Conservation (phyloP, 495 filamentous ascomycete genomes). For the Chaetomium fimeti region DNA sequence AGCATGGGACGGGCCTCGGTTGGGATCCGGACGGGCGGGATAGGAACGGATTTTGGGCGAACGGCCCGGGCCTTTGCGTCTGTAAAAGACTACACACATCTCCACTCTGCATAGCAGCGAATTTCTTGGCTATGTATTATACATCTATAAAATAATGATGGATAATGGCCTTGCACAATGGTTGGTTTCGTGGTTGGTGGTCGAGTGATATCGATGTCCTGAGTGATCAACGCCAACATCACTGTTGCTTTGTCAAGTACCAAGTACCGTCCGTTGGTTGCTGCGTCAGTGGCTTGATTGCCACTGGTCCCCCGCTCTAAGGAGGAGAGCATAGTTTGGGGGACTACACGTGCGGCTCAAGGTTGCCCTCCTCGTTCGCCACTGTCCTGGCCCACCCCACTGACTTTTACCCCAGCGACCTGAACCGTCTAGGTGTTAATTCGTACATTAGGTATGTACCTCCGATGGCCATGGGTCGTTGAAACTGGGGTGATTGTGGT, state of each 20-base stretch:
- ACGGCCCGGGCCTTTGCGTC: neutral
- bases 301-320: no score
- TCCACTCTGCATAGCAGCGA: conserved; percentile 22
- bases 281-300: no score
- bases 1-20: neutral
- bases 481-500: conserved; percentile 33
- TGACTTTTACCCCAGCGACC: conserved; percentile 25
- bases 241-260: no score
- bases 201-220: no score
- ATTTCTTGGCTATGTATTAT: conserved; percentile 7
- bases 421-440: neutral
- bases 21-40: neutral
- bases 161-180: neutral
- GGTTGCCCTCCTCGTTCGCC: conserved; percentile 28
- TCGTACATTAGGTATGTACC: conserved; percentile 11
- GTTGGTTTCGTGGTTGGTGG: no score
- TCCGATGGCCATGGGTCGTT: conserved; percentile 16
- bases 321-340: no score
- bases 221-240: no score
- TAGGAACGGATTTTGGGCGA: neutral
- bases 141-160: conserved; percentile 7
- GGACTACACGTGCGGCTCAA: conserved; percentile 19
- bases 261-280: no score
- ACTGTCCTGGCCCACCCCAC: conserved; percentile 13
- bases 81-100: conserved; percentile 17